phyloP scores from a whole-genome alignment of 495 filamentous ascomycete genomes.

The Neurospora sp. region DNA sequence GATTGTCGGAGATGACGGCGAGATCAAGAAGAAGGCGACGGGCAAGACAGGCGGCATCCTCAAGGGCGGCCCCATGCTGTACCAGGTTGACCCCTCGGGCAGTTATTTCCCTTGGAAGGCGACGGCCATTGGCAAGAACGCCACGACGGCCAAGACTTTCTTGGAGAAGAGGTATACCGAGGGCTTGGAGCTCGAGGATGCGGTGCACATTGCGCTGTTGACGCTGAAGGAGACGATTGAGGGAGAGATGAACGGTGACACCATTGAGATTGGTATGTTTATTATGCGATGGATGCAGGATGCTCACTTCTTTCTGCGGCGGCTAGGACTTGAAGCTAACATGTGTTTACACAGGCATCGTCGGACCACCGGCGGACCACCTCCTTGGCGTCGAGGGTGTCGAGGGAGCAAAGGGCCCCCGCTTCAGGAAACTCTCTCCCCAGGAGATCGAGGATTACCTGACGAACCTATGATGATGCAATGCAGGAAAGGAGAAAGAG shows the following conservation, averaged over 20 bases:
- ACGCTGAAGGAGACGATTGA: slow-evolving; percentile 99
- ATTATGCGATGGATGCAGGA: background rate
- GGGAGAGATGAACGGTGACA: slow-evolving; percentile 98
- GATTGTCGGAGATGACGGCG: slow-evolving; percentile 32
- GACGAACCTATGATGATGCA: slow-evolving; percentile 68
- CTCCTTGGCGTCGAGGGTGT: slow-evolving; percentile 89
- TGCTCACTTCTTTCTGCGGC: background rate
- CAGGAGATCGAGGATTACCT: slow-evolving; percentile 99
- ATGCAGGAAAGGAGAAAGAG: background rate
- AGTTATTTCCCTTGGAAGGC: slow-evolving; percentile 99
- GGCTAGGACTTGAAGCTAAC: slow-evolving; percentile 26
- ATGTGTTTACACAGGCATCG: slow-evolving; percentile 56
- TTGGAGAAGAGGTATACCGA: slow-evolving; percentile 98
- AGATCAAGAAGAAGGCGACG: slow-evolving; percentile 53
- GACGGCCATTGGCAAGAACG: slow-evolving; percentile 96
- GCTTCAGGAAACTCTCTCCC: slow-evolving; percentile 92
- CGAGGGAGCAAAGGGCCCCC: slow-evolving; percentile 76
- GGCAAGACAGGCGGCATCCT: slow-evolving; percentile 88
- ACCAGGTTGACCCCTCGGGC: slow-evolving; percentile 95
- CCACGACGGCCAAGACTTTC: slow-evolving; percentile 96
- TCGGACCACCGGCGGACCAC: slow-evolving; percentile 87
- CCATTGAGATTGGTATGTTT: slow-evolving; percentile 86
- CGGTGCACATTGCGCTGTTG: slow-evolving; percentile 93
- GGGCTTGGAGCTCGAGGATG: slow-evolving; percentile 93
- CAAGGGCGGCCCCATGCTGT: slow-evolving; percentile 92